Conservation (phyloP, 2,329 filamentous ascomycete genomes). For the Xylariaceae sp. region DNA sequence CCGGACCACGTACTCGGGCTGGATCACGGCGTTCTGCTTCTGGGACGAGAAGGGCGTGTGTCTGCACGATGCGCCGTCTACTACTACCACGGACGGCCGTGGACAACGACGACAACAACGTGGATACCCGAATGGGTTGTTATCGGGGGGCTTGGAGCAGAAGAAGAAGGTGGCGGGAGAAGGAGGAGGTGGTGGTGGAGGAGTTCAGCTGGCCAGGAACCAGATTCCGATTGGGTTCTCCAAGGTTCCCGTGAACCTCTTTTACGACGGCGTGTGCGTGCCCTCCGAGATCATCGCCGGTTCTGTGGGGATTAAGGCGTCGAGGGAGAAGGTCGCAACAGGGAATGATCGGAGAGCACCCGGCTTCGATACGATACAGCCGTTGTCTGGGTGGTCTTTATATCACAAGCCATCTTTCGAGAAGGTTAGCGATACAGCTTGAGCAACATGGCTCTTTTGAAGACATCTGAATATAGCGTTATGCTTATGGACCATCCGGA, state of each 20-base stretch:
- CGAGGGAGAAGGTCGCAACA: slow-evolving; percentile 25
- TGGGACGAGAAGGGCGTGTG: slow-evolving; percentile 38
- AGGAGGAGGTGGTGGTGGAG: slow-evolving; percentile 18
- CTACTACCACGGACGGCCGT: too few relatives aligned
- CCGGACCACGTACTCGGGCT: slow-evolving; percentile 38
- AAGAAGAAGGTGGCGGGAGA: slow-evolving; percentile 2
- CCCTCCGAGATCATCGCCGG: slow-evolving; percentile 41
- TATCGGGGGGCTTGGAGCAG: too few relatives aligned
- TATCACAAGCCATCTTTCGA: too few relatives aligned
- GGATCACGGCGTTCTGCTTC: slow-evolving; percentile 44
- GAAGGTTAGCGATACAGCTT: too few relatives aligned
- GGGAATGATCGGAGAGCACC: slow-evolving; percentile 1
- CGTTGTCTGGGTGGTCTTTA: slow-evolving; percentile 42
- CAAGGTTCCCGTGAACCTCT: slow-evolving; percentile 38
- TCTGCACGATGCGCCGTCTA: slow-evolving; percentile 33
- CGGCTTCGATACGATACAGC: slow-evolving; percentile 38
- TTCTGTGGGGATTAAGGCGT: slow-evolving; percentile 35
- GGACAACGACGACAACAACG: too few relatives aligned
- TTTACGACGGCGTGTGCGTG: slow-evolving; percentile 34
- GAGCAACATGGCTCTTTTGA: too few relatives aligned
- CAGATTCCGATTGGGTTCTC: slow-evolving; percentile 40
- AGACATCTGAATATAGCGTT: too few relatives aligned
- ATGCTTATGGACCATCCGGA: too few relatives aligned
- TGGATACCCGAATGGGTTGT: too few relatives aligned
- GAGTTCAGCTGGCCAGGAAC: slow-evolving; percentile 28